Conservation (phyloP, 306 rosid genomes). For the Morella rubra region DNA sequence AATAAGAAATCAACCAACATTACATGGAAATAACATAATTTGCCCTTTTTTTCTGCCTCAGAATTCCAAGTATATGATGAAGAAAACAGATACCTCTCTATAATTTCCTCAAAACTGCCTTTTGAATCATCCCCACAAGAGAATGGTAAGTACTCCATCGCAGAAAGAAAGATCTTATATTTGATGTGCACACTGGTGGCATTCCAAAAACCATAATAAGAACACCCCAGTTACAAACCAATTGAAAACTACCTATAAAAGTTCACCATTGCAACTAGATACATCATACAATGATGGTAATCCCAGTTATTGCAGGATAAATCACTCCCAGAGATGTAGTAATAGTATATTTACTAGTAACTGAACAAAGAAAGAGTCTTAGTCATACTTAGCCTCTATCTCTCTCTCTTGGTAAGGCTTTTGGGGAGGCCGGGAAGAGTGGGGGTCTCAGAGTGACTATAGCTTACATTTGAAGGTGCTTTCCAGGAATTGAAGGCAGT, state of each 20-base stretch:
- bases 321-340: not conserved
- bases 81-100: conserved; percentile 62
- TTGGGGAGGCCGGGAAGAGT: not conserved
- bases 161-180: conserved; percentile 90
- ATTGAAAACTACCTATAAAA: not conserved
- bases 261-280: not conserved
- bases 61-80: conserved; percentile 15
- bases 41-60: conserved; percentile 3
- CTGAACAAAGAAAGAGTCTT: not conserved
- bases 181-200: conserved; percentile 73
- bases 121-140: conserved; percentile 66
- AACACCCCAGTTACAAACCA: not conserved
- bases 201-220: conserved; percentile 31
- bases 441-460: not conserved
- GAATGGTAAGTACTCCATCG: conserved; percentile 88
- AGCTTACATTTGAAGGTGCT: not conserved
- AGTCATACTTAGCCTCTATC: not conserved
- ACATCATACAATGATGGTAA: not conserved
- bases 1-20: conserved; percentile 16
- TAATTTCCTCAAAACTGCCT: conserved; percentile 92
- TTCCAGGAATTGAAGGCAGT: not conserved
- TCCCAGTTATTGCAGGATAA: not conserved
- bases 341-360: not conserved
- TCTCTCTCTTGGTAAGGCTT: not conserved
- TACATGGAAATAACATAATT: conserved; percentile 21